These are phyloP conservation scores for Stagonosporopsis vannaccii DNA, from an alignment of 2,329 filamentous ascomycete species.

Conservation along the genomic window DNA sequence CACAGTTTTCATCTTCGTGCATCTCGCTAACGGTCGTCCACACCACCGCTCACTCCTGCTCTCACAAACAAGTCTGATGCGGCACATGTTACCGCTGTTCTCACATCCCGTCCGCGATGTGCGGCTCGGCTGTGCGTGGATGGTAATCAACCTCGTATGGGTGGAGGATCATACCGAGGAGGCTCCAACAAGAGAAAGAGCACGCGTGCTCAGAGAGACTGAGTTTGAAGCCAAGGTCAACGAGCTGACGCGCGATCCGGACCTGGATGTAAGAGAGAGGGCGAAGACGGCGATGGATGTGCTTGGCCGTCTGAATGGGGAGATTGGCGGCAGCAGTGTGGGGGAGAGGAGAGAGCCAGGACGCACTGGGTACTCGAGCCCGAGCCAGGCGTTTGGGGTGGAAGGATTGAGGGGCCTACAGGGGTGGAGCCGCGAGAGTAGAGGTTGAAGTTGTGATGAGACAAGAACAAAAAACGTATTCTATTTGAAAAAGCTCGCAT, in stretches of 20 bases:
- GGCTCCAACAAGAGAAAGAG: slow-evolving; percentile 70
- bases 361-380: slow-evolving; percentile 17
- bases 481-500: neutral
- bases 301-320: slow-evolving; percentile 38
- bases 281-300: slow-evolving; percentile 81
- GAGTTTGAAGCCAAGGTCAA: slow-evolving; percentile 72
- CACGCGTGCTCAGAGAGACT: slow-evolving; percentile 71
- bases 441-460: slow-evolving; percentile 14
- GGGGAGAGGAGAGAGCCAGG: slow-evolving; percentile 3
- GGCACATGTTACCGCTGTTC: slow-evolving; percentile 75
- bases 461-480: neutral
- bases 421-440: slow-evolving; percentile 28
- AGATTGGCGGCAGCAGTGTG: neutral
- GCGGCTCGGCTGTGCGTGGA: slow-evolving; percentile 79
- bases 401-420: slow-evolving; percentile 19
- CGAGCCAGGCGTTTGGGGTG: slow-evolving; percentile 15
- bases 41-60: slow-evolving; percentile 73
- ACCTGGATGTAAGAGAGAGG: slow-evolving; percentile 83
- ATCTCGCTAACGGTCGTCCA: slow-evolving; percentile 83
- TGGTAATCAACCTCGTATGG: slow-evolving; percentile 86
- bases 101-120: slow-evolving; percentile 76
- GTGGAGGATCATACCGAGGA: slow-evolving; percentile 76
- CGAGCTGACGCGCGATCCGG: slow-evolving; percentile 70
- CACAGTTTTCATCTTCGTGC: slow-evolving; percentile 82
- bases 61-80: slow-evolving; percentile 77